Conservation (phyloP, 1,284 basidiomycete species). For the Waitea zeae region DNA sequence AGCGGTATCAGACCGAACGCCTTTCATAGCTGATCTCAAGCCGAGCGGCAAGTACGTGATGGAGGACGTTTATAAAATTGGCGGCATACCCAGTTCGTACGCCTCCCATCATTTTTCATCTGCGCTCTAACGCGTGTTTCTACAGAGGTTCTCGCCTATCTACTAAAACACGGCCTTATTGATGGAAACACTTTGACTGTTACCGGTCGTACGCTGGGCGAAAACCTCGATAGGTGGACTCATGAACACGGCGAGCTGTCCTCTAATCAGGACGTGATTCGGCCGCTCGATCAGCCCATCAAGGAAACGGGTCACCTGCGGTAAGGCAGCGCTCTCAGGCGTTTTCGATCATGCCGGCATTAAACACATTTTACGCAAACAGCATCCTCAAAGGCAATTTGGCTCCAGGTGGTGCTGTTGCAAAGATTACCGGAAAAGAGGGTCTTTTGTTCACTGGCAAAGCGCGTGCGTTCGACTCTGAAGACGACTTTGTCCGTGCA, state of each 20-base stretch:
- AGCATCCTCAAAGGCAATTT: slow-evolving; percentile 76
- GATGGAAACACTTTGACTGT: slow-evolving; percentile 80
- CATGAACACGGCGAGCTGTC: slow-evolving; percentile 63
- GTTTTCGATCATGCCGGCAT: neutral
- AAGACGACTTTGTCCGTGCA: slow-evolving; percentile 67
- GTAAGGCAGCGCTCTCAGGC: slow-evolving; percentile 20
- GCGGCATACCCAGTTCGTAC: slow-evolving; percentile 69
- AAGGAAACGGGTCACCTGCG: slow-evolving; percentile 79
- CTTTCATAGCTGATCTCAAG: slow-evolving; percentile 83
- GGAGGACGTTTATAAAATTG: slow-evolving; percentile 81
- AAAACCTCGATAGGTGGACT: slow-evolving; percentile 78
- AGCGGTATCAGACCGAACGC: slow-evolving; percentile 65
- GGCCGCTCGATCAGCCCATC: slow-evolving; percentile 74
- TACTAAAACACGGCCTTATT: slow-evolving; percentile 68
- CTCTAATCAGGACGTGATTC: slow-evolving; percentile 65
- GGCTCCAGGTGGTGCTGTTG: slow-evolving; percentile 87
- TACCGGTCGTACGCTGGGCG: slow-evolving; percentile 73
- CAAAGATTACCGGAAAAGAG: slow-evolving; percentile 90
- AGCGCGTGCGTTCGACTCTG: slow-evolving; percentile 71
- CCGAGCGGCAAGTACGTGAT: slow-evolving; percentile 84
- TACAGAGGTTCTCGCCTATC: slow-evolving; percentile 66
- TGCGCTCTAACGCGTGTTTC: neutral
- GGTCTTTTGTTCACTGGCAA: slow-evolving; percentile 73
- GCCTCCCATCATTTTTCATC: slow-evolving; percentile 4
- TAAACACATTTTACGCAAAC: neutral